A percentile compares a stretch with the other conserved stretches of the same genome.
Evolutionary conservation across 306 rosid genomes (phyloP).

Genomic region (Medicago arabica): DNA sequence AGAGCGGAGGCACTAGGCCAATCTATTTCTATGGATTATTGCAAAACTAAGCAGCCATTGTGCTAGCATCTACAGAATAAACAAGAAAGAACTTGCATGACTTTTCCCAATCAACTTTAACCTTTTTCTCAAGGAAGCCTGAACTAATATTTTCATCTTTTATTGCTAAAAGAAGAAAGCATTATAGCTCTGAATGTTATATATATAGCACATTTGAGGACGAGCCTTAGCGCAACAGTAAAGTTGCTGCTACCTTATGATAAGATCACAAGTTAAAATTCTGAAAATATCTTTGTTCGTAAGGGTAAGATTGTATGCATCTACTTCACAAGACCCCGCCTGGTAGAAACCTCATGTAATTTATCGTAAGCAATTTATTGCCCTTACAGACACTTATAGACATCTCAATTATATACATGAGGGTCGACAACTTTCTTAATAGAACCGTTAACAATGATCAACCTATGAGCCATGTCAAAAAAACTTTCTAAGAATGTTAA

Average conservation of each 20-base stretch:
- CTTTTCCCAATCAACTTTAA: too few relatives aligned
- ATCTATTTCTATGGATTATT: too few relatives aligned
- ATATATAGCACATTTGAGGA: background rate
- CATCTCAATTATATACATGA: background rate
- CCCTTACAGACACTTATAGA: background rate
- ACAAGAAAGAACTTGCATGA: too few relatives aligned
- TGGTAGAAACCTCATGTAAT: background rate
- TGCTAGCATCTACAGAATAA: too few relatives aligned
- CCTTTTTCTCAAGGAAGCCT: too few relatives aligned
- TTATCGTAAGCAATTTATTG: too few relatives aligned
- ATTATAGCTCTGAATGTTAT: too few relatives aligned
- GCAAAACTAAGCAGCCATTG: too few relatives aligned
- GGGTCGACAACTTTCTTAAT: background rate
- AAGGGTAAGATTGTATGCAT: background rate
- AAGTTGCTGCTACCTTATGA: background rate
- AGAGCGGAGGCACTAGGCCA: too few relatives aligned
- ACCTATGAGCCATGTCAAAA: conserved; percentile 5
- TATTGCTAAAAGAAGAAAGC: too few relatives aligned
- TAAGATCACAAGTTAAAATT: background rate
- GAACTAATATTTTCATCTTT: too few relatives aligned
- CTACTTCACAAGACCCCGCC: background rate
- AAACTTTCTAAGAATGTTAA: conserved; percentile 9
- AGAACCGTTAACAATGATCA: conserved; percentile 28
- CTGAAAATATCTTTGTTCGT: background rate
- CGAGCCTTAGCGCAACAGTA: background rate